Percentiles rank a stretch among this genome's conserved stretches.
Evolutionary conservation across 2,329 filamentous ascomycete genomes (phyloP).

Genomic region (Dactylonectria estremocensis): DNA sequence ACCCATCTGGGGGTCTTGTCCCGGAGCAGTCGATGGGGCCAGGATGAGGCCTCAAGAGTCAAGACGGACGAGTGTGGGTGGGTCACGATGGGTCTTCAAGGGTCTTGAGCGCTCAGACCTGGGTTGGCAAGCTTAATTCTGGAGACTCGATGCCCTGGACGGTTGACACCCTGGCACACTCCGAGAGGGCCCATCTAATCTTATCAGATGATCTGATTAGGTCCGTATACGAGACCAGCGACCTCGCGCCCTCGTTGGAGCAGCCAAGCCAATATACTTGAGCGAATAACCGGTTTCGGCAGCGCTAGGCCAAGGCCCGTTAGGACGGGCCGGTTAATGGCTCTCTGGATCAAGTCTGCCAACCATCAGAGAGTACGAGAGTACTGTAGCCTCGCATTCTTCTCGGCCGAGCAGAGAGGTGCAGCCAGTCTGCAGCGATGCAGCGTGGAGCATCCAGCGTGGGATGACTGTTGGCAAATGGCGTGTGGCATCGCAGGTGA

Average conservation of each 20-base stretch:
- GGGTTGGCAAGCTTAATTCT: slow-evolving; percentile 27
- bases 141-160: not conserved
- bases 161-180: not conserved
- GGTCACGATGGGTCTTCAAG: not conserved
- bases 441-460: no score
- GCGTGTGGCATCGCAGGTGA: not conserved
- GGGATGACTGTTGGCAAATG: not conserved
- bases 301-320: not conserved
- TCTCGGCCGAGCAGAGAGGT: not conserved
- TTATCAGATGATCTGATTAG: slow-evolving; percentile 50
- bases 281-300: slow-evolving; percentile 22
- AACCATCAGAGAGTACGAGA: slow-evolving; percentile 9
- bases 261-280: slow-evolving; percentile 2
- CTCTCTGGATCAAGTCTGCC: slow-evolving; percentile 2
- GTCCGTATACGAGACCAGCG: not conserved
- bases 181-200: slow-evolving; percentile 12
- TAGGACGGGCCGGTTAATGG: not conserved
- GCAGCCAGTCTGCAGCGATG: no score
- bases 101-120: not conserved
- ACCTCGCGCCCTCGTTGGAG: not conserved
- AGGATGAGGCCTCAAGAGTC: not conserved
- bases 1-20: not conserved
- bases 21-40: not conserved
- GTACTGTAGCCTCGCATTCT: not conserved
- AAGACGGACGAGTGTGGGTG: not conserved